These are phyloP conservation scores for Protomyces macrosporus DNA, from an alignment of 1,139 yeast genomes.

Conservation along the genomic window DNA sequence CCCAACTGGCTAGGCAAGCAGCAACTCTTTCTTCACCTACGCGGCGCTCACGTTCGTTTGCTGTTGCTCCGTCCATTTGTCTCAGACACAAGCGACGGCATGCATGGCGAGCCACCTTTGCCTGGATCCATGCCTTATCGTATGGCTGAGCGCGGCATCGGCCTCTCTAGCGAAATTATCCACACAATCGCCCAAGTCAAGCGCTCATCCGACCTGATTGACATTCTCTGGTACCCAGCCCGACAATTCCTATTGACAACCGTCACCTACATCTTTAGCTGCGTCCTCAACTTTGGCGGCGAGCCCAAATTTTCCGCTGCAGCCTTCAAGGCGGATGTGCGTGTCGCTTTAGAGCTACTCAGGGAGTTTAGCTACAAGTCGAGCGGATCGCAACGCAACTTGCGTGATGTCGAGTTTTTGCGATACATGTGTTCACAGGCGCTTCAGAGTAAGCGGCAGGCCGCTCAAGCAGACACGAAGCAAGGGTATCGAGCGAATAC, in stretches of 20 bases:
- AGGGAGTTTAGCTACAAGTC: conserved; percentile 20
- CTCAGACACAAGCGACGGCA: not conserved
- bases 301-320: conserved; percentile 13
- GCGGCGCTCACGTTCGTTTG: conserved; percentile 16
- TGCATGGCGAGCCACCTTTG: not conserved
- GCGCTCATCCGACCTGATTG: conserved; percentile 14
- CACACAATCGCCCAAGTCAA: conserved; percentile 19
- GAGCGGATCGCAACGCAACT: conserved; percentile 4
- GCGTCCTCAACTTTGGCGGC: conserved; percentile 7
- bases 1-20: conserved; percentile 22
- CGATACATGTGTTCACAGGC: conserved; percentile 20
- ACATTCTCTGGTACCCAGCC: conserved; percentile 19
- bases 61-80: conserved; percentile 17
- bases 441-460: not conserved
- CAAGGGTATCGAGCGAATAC: not conserved
- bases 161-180: conserved; percentile 14
- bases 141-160: conserved; percentile 16
- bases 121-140: not conserved
- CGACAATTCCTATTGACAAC: conserved; percentile 18
- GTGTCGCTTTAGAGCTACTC: conserved; percentile 10
- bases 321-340: conserved; percentile 17
- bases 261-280: conserved; percentile 14
- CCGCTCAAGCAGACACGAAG: not conserved
- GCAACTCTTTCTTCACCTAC: conserved; percentile 13
- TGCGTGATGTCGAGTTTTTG: conserved; percentile 18